Percentiles rank a stretch among this genome's conserved stretches.
Evolutionary conservation across 2,329 filamentous ascomycete genomes (phyloP).

Genomic region (Venturia asperata): DNA sequence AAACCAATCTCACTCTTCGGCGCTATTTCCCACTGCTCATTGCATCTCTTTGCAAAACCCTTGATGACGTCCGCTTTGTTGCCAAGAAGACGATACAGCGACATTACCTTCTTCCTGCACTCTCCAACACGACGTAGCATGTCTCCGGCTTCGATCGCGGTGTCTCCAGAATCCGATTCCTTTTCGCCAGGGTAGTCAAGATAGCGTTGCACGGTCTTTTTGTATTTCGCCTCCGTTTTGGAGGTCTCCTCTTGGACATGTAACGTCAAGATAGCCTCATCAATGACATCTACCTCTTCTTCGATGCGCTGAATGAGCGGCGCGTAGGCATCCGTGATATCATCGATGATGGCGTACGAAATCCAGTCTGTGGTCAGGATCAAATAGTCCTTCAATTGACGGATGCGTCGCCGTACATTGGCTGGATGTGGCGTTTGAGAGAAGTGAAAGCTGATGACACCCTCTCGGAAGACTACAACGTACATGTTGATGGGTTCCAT

Average conservation of each 20-base stretch:
- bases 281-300: conserved; percentile 93
- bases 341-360: conserved; percentile 94
- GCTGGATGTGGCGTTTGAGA: conserved; percentile 92
- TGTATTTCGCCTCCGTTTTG: conserved; percentile 30
- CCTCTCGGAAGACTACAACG: conserved; percentile 91
- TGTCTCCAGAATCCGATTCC: conserved; percentile 28
- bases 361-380: conserved; percentile 96
- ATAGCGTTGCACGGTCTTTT: conserved; percentile 25
- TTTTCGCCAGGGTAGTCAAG: not conserved
- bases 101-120: conserved; percentile 96
- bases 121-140: conserved; percentile 92
- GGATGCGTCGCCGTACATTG: conserved; percentile 87
- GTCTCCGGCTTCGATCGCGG: conserved; percentile 51
- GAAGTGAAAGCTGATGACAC: conserved; percentile 94
- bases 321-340: conserved; percentile 94
- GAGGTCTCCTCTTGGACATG: conserved; percentile 42
- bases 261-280: conserved; percentile 79
- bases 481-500: conserved; percentile 97
- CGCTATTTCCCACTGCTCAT: conserved; percentile 95
- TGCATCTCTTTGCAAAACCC: conserved; percentile 95
- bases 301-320: conserved; percentile 90
- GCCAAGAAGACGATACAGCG: conserved; percentile 80
- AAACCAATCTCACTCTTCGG: conserved; percentile 94
- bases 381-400: conserved; percentile 88
- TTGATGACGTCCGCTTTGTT: conserved; percentile 99